Conservation (phyloP, 129 eudicot genomes). For the Sambucus nigra region DNA sequence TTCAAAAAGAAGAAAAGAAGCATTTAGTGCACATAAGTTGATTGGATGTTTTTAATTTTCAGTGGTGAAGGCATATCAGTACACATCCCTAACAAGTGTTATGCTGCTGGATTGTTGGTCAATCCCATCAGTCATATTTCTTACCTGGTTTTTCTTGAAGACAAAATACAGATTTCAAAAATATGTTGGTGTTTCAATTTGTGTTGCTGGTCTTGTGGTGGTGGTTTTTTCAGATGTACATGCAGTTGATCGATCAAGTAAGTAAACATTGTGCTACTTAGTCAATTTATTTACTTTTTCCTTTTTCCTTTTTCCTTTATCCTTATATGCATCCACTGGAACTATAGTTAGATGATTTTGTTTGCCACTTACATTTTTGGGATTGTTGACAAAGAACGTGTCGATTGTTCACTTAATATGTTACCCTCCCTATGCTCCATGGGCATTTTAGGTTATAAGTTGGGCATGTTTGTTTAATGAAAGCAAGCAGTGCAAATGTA, state of each 20-base stretch:
- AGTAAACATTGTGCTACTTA: slow-evolving; percentile 15
- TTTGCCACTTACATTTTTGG: too few species aligned
- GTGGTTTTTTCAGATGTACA: slow-evolving; percentile 86
- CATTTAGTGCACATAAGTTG: neutral
- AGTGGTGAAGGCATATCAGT: slow-evolving; percentile 97
- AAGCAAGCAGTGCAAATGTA: too few species aligned
- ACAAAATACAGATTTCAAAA: slow-evolving; percentile 61
- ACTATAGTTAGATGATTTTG: too few species aligned
- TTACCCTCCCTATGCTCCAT: too few species aligned
- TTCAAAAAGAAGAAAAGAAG: neutral
- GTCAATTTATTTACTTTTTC: neutral
- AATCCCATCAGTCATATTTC: slow-evolving; percentile 72
- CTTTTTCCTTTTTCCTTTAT: neutral
- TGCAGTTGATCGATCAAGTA: slow-evolving; percentile 73
- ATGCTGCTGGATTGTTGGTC: slow-evolving; percentile 98
- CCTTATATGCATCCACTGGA: too few species aligned
- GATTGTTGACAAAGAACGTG: too few species aligned
- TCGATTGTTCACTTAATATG: too few species aligned
- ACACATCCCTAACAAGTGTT: slow-evolving; percentile 85
- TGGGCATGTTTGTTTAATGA: too few species aligned
- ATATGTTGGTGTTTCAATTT: slow-evolving; percentile 54
- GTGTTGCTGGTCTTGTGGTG: slow-evolving; percentile 70
- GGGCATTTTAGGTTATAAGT: too few species aligned
- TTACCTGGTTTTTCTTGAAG: slow-evolving; percentile 82
- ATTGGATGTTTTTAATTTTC: slow-evolving; percentile 15